phyloP scores from a whole-genome alignment of 129 eudicot genomes.

The sunflower (Helianthus annuus) region HanXRQr2.0-SUNRISE NC_035448.2:206093125-206093624 shows the following conservation, averaged over 20 bases:
- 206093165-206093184: no score
- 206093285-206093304: background rate
- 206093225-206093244: background rate
- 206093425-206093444: background rate
- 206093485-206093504: background rate
- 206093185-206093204: no score
- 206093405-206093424: background rate
- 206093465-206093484: background rate
- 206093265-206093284: background rate
- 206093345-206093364: background rate
- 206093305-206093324: background rate
- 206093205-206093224: background rate
- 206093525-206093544: constrained; percentile 74
- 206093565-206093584: constrained; percentile 66
- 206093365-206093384: background rate
- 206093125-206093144: constrained; percentile 4
- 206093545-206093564: constrained; percentile 63
- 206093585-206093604: constrained; percentile 75
- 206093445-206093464: constrained; percentile 12
- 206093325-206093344: background rate
- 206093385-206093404: background rate
- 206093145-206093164: no score
- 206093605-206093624: constrained; percentile 56
- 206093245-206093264: background rate
- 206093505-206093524: constrained; percentile 81